Conservation (phyloP, 768 basidiomycete genomes). For the Calocybe indica region DNA sequence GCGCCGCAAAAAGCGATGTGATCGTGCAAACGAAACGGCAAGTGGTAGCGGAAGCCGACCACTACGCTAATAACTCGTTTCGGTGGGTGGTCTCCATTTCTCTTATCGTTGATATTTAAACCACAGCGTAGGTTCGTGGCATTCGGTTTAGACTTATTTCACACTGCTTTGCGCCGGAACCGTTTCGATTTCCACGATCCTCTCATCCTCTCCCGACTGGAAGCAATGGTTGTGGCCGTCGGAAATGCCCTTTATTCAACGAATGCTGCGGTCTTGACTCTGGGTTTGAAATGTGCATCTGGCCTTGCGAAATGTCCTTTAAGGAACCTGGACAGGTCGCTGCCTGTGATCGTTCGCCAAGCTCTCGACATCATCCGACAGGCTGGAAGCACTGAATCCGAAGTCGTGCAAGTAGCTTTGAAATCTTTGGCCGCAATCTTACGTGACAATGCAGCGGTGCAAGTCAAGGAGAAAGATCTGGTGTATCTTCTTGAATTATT, state of each 20-base stretch:
- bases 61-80: constrained; percentile 84
- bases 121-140: constrained; percentile 62
- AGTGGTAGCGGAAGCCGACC: constrained; percentile 44
- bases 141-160: constrained; percentile 89
- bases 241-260: constrained; percentile 91
- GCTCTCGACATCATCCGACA: constrained; percentile 79
- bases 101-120: constrained; percentile 1
- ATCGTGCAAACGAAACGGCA: constrained; percentile 79
- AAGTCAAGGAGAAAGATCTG: constrained; percentile 86
- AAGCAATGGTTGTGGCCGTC: constrained; percentile 79
- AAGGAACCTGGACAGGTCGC: constrained; percentile 62
- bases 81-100: constrained; percentile 41
- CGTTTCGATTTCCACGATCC: constrained; percentile 80
- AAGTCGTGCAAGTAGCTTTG: constrained; percentile 83
- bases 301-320: constrained; percentile 82
- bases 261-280: constrained; percentile 64
- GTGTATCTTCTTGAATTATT: constrained; percentile 82
- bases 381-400: constrained; percentile 83
- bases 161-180: constrained; percentile 79
- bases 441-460: constrained; percentile 79
- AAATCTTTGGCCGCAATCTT: constrained; percentile 81
- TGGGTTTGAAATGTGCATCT: constrained; percentile 75
- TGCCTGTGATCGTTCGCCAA: constrained; percentile 80
- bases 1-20: constrained; percentile 42
- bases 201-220: constrained; percentile 73